Evolutionary conservation across 108 stramenopile species (phyloP).

Genomic region (Aurantiochytrium sp.): DNA sequence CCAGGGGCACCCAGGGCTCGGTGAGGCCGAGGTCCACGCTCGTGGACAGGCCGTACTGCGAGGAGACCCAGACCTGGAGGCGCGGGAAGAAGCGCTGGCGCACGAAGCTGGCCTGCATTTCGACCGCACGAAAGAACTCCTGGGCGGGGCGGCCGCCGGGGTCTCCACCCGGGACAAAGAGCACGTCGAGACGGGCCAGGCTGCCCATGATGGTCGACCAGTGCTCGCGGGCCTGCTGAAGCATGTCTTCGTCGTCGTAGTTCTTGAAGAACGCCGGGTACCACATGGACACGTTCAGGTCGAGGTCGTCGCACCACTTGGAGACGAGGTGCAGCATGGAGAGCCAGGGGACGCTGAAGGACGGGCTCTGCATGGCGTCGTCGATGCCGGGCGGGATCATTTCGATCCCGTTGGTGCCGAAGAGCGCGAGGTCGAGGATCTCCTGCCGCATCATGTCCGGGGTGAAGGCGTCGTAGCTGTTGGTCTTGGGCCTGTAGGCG

Average conservation of each 20-base stretch:
- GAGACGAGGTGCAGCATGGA: not conserved
- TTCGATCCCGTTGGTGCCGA: conserved; percentile 11
- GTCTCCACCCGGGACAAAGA: not conserved
- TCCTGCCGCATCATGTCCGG: conserved; percentile 14
- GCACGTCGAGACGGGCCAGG: not conserved
- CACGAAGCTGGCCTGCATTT: not conserved
- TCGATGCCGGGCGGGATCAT: conserved; percentile 21
- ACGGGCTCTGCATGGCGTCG: not conserved
- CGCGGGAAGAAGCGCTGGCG: not conserved
- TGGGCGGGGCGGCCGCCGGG: conserved; percentile 26
- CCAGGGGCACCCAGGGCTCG: conserved; percentile 10
- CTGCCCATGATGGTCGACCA: not conserved
- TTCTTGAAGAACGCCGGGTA: conserved; percentile 15
- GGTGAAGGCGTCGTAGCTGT: conserved; percentile 17
- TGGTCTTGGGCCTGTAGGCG: conserved; percentile 18
- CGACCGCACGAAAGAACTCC: not conserved
- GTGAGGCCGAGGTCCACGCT: not conserved
- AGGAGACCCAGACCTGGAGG: conserved; percentile 2
- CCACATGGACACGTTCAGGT: conserved; percentile 26
- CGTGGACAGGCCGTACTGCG: conserved; percentile 27
- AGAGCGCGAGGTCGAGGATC: conserved; percentile 8
- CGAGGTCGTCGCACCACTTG: not conserved
- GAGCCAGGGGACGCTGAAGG: not conserved
- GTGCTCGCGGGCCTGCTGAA: not conserved
- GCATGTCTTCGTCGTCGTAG: not conserved